Evolutionary conservation across 1,139 yeast species (phyloP), one percentile per base, ranked within the genome.

Genomic region (Blastobotrys buckinghamii): DNA sequence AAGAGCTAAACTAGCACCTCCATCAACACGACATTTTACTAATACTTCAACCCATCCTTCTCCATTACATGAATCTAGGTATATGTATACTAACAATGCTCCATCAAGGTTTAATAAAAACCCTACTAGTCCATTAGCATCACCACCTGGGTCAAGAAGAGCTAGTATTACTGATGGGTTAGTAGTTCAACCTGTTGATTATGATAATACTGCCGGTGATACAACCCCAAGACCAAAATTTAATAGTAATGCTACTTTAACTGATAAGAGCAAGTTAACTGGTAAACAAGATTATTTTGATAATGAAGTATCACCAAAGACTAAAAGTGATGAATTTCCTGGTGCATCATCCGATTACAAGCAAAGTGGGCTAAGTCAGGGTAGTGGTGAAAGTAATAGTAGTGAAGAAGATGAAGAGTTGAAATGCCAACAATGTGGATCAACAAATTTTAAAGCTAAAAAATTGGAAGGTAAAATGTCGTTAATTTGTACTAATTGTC

Each of bases 371-470:
- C n/a, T n/a, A n/a, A n/a, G n/a, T n/a, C 17, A n/a, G n/a, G n/a
- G 39, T 24, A 36, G 27, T 19, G 39, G 19, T 22, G 26, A 16
- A 6, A n/a, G 26, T 19, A 36, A 19, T 13, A 13, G 6, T 4
- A 2, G 10, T 20, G 39, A 16, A 7, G 44, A 22, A 3, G 44
- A 47, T 16, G 42, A 47, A 3, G 50, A 50, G 27, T 42, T 50
- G 16, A 42, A 29, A 24, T 55, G 59, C 27, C 42, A 40, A n/a
- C 48, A 49, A 33, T 56, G 59, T 36, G 46, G 49, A 10, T 44
- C 54, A 7, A 51, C 54, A 5, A 53, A 53, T 38, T 56, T 56
- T 44, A 50, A 48, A 35, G 59, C 56, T 16, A 47, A 51, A 16
- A 42, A 50, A 15, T 46, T 53, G 12, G 53, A 55, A 17, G 50